Base-by-base conservation (phyloP, 129 eudicot genomes). In the Scalesia atractyloides region DNA sequence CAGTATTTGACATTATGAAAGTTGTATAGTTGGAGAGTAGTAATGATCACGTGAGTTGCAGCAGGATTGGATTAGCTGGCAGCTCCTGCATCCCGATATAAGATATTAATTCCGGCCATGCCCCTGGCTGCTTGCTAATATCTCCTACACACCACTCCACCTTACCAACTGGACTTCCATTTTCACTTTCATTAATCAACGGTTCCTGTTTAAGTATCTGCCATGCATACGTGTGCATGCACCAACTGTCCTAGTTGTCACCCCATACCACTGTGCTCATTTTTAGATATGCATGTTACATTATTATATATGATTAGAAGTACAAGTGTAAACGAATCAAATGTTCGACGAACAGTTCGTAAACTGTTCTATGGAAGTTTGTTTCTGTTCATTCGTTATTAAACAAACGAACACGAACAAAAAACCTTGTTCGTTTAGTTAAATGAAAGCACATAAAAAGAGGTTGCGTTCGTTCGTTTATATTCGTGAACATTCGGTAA, bases 81-180 rank as follows among this genome's bases (percentile, higher is more conserved):
- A 54, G 30, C 13, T 18, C 10, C 12, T n/a, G 3, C 61, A 54
- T 41, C 46, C 46, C 5, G 33, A 19, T 54, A 19, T 54, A 14
- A 17, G 12, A 54, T 54, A 54, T 76, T 46, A 76, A 77, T 77
- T 60, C 56, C 56, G 13, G 70, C 81, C 81, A 77, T 77, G 71
- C 79, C 39, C 46, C 12, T 44, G n/a, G n/a, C 58, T 7, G 46
- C 10, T 47, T 58, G 26, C 30, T 20, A 20, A 22, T 11, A 64
- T 75, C 59, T 10, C 80, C 68, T 75, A 56, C 73, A 66, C 73
- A 75, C 50, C 20, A 63, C 43, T 39, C 72, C 77, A 70, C 26
- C 4, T 34, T 9, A 37, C 60, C 71, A 74, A 49, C 34, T n/a
- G 41, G n/a, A 74, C 54, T 64, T 41, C 74, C 16, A 22, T 63